Evolutionary conservation across 1,284 basidiomycete species (phyloP).

Genomic region (Dichomitus squalens): DNA sequence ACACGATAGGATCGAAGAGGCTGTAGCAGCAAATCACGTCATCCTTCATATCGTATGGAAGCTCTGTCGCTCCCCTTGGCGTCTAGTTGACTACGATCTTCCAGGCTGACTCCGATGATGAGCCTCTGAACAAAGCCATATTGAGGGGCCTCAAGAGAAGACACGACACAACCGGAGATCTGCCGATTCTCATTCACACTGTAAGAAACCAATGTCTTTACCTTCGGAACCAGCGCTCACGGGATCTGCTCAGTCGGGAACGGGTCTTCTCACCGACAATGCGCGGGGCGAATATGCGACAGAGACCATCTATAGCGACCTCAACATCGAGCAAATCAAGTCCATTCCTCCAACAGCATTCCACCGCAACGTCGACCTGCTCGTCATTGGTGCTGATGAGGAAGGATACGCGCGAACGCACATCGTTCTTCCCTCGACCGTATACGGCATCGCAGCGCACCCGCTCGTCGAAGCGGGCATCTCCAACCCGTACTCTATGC

Average conservation of each 20-base stretch:
- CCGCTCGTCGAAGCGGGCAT: constrained; percentile 38
- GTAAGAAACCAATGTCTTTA: constrained; percentile 28
- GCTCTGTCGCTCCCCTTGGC: constrained; percentile 1
- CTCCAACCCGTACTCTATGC: constrained; percentile 38
- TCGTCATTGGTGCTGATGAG: constrained; percentile 36
- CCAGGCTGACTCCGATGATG: constrained; percentile 46
- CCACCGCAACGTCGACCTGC: constrained; percentile 38
- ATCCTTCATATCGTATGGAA: constrained; percentile 28
- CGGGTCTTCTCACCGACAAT: constrained; percentile 36
- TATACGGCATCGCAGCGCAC: constrained; percentile 40
- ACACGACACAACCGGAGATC: constrained; percentile 41
- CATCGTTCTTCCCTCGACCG: constrained; percentile 41
- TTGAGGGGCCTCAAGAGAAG: constrained; percentile 46
- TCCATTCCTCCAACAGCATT: constrained; percentile 33
- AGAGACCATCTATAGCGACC: constrained; percentile 39
- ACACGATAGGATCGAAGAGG: constrained; percentile 25
- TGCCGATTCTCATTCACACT: constrained; percentile 53
- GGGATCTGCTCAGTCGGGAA: constrained; percentile 41
- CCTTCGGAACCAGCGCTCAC: too few relatives aligned
- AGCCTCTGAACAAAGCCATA: constrained; percentile 42
- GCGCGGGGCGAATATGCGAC: constrained; percentile 34
- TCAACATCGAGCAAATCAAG: constrained; percentile 37
- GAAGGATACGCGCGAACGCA: constrained; percentile 41
- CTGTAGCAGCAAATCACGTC: constrained; percentile 28
- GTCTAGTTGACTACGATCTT: neutral